These are phyloP conservation scores for Aegilops speltoides DNA, from an alignment of 176 grass and related monocot species.

Conservation along the genomic window DNA sequence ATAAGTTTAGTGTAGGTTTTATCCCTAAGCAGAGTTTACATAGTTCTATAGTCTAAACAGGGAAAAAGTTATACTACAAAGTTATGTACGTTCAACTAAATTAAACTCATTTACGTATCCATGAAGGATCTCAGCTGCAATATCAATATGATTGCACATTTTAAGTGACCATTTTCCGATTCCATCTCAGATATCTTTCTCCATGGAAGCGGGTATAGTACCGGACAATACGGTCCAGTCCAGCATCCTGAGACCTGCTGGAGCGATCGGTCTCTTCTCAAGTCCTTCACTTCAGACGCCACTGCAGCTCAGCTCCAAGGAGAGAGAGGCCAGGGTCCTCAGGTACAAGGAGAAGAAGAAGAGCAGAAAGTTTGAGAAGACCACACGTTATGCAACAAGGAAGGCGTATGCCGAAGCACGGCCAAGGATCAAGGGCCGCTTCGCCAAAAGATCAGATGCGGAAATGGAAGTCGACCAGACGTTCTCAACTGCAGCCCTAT, in stretches of 20 bases:
- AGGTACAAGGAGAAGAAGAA: conserved; percentile 88
- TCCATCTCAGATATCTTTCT: conserved; percentile 83
- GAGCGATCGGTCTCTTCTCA: conserved; percentile 36
- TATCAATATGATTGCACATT: conserved; percentile 40
- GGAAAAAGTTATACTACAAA: not conserved
- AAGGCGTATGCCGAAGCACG: conserved; percentile 57
- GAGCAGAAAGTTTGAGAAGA: conserved; percentile 73
- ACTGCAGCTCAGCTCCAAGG: conserved; percentile 43
- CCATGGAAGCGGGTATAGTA: conserved; percentile 68
- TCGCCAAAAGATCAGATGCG: conserved; percentile 48
- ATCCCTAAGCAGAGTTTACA: not conserved
- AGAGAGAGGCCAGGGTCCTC: conserved; percentile 70
- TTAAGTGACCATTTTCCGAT: conserved; percentile 54
- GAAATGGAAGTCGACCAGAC: conserved; percentile 61
- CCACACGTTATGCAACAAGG: conserved; percentile 59
- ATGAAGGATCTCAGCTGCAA: conserved; percentile 37
- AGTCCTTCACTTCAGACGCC: conserved; percentile 40
- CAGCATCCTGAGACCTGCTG: conserved; percentile 24
- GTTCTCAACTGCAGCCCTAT: conserved; percentile 46
- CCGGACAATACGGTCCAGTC: conserved; percentile 48
- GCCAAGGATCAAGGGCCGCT: conserved; percentile 68
- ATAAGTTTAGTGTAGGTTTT: not conserved
- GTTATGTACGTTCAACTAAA: not conserved
- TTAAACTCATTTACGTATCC: conserved; percentile 29
- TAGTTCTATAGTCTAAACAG: not conserved